phyloP scores from a whole-genome alignment of 116 monocot genomes.

The Papilionanthe hybrid region DNA sequence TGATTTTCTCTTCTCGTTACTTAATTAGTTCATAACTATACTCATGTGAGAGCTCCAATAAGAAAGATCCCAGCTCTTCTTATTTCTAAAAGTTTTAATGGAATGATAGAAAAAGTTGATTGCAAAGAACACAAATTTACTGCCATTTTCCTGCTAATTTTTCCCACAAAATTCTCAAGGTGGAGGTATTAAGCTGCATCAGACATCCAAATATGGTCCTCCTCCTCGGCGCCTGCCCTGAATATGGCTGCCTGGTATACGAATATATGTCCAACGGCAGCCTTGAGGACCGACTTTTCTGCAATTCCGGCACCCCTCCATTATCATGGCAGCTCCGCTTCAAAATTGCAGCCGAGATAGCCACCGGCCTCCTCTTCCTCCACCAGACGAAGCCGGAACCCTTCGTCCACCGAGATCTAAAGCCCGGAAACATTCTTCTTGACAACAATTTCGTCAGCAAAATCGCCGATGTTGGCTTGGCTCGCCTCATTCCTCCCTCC shows the following conservation, averaged over 20 bases:
- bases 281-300: conserved; percentile 68
- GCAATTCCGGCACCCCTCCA: conserved; percentile 26
- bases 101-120: not conserved
- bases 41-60: not conserved
- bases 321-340: conserved; percentile 68
- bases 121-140: too few relatives aligned
- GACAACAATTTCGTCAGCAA: conserved; percentile 68
- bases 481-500: conserved; percentile 48
- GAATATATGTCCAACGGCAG: conserved; percentile 83
- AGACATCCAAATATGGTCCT: conserved; percentile 88
- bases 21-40: too few relatives aligned
- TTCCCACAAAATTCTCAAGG: conserved; percentile 18
- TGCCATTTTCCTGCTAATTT: not conserved
- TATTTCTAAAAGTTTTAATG: not conserved
- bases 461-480: conserved; percentile 75
- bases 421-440: conserved; percentile 78
- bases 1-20: too few relatives aligned
- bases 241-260: conserved; percentile 77
- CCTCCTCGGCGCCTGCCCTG: conserved; percentile 77
- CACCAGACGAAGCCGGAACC: conserved; percentile 73
- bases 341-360: conserved; percentile 66
- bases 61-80: not conserved
- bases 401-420: conserved; percentile 70
- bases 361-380: conserved; percentile 71
- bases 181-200: conserved; percentile 66